phyloP scores from a whole-genome alignment of 805 yeast species.

The Metschnikowia amazonensis region DNA sequence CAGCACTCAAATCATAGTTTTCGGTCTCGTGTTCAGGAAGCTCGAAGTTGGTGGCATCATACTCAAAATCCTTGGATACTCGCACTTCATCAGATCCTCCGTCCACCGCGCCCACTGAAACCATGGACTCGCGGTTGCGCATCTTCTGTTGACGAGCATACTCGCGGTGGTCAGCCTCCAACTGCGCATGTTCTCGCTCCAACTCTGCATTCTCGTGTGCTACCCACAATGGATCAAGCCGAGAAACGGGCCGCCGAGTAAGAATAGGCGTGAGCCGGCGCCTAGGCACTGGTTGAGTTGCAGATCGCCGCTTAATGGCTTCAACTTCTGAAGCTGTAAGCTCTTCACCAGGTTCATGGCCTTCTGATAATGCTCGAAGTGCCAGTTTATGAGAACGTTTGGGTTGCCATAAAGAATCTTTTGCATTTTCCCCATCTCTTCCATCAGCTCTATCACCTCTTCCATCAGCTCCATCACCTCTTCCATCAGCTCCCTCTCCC shows the following conservation, averaged over 20 bases:
- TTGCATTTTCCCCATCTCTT: conserved; percentile 6
- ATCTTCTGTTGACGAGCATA: conserved; percentile 15
- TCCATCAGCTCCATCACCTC: conserved; percentile 7
- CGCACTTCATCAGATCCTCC: conserved; percentile 20
- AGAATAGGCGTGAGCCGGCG: conserved; percentile 35
- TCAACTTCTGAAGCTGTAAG: conserved; percentile 46
- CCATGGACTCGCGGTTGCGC: conserved; percentile 32
- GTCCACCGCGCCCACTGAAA: conserved; percentile 29
- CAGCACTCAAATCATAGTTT: conserved; percentile 37
- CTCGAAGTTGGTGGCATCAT: conserved; percentile 21
- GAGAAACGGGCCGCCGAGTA: conserved; percentile 54
- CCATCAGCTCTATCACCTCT: conserved; percentile 8
- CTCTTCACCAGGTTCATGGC: conserved; percentile 25
- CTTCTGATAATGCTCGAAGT: conserved; percentile 37
- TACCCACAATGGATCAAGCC: conserved; percentile 53
- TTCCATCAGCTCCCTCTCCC: conserved; percentile 7
- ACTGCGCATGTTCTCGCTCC: conserved; percentile 42
- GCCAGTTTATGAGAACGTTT: conserved; percentile 30
- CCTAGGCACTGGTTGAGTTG: conserved; percentile 38
- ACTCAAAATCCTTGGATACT: conserved; percentile 17
- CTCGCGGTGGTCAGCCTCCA: conserved; percentile 32
- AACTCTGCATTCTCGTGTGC: conserved; percentile 48
- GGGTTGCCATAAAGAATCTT: conserved; percentile 29
- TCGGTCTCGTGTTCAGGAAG: conserved; percentile 38
- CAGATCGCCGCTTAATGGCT: conserved; percentile 42